Percentiles rank a stretch among this genome's conserved stretches.
Evolutionary conservation across 371 early-diverging fungal species (phyloP).

Genomic region (Cokeromyces recurvatus): DNA sequence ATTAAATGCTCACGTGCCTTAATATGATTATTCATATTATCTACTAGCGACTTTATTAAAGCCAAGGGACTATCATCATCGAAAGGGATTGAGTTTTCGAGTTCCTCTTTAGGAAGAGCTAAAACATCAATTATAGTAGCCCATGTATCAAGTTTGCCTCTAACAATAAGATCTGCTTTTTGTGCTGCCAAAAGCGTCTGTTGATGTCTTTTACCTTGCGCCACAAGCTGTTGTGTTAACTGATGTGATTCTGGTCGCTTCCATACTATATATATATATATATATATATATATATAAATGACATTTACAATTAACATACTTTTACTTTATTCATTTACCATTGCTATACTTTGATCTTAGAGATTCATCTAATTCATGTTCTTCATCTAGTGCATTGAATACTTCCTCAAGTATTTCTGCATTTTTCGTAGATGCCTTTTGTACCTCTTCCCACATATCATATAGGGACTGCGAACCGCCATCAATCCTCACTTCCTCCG

Average conservation of each 20-base stretch:
- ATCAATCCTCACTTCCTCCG: conserved; percentile 68
- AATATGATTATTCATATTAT: conserved; percentile 31
- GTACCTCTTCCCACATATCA: conserved; percentile 57
- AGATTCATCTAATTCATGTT: conserved; percentile 64
- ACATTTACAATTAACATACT: neutral
- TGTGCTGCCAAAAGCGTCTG: conserved; percentile 63
- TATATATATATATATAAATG: neutral
- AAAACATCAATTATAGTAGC: conserved; percentile 43
- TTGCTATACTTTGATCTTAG: conserved; percentile 45
- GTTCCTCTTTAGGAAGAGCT: conserved; percentile 26
- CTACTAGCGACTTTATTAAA: conserved; percentile 17
- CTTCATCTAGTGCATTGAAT: conserved; percentile 68
- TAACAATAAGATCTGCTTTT: conserved; percentile 63
- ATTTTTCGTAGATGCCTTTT: conserved; percentile 46
- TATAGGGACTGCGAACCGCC: conserved; percentile 65
- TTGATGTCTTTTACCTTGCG: conserved; percentile 59
- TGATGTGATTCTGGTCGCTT: conserved; percentile 55
- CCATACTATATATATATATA: conserved; percentile 37
- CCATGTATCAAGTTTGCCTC: conserved; percentile 60
- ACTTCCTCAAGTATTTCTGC: conserved; percentile 58
- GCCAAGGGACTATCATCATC: conserved; percentile 2
- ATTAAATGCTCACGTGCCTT: conserved; percentile 21
- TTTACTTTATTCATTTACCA: conserved; percentile 17
- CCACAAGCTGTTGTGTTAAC: conserved; percentile 59
- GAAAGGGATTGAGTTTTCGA: conserved; percentile 34